These are phyloP conservation scores for Boletus edulis DNA, from an alignment of 768 basidiomycete genomes.

Conservation along the genomic window DNA sequence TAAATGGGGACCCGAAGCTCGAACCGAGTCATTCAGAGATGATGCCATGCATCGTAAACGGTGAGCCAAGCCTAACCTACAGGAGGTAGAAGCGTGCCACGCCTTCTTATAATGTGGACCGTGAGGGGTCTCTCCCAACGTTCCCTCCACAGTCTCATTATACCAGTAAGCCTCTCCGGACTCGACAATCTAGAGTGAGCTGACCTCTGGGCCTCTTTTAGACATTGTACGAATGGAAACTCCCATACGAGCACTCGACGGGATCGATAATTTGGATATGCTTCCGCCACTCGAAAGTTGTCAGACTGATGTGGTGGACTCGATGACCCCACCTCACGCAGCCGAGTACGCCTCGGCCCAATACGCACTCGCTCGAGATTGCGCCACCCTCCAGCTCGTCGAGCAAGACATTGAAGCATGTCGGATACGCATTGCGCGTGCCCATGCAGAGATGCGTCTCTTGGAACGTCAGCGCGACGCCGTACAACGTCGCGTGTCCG, in stretches of 20 bases:
- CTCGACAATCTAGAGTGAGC: background rate
- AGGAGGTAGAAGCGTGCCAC: no score
- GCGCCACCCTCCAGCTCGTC: constrained; percentile 13
- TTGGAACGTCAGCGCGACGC: constrained; percentile 20
- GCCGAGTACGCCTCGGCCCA: constrained; percentile 20
- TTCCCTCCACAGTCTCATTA: background rate
- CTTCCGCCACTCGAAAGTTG: background rate
- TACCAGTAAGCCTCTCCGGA: constrained; percentile 5
- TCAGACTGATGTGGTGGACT: constrained; percentile 19
- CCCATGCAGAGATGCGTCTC: constrained; percentile 12
- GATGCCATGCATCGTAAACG: background rate
- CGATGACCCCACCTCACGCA: constrained; percentile 18
- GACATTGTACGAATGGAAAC: background rate
- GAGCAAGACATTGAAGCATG: constrained; percentile 19
- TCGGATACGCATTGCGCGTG: constrained; percentile 10
- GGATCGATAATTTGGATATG: background rate
- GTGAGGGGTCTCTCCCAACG: background rate
- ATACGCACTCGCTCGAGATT: constrained; percentile 18
- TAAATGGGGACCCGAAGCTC: no score
- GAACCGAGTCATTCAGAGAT: background rate
- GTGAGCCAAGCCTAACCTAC: constrained; percentile 12
- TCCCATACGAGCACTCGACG: background rate
- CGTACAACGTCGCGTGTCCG: constrained; percentile 14
- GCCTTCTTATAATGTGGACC: constrained; percentile 6
- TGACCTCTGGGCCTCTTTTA: background rate